A percentile compares a stretch with the other conserved stretches of the same genome.
Conservation (phyloP, 805 yeast species). For the Saccharomycopsis selenospora region DNA sequence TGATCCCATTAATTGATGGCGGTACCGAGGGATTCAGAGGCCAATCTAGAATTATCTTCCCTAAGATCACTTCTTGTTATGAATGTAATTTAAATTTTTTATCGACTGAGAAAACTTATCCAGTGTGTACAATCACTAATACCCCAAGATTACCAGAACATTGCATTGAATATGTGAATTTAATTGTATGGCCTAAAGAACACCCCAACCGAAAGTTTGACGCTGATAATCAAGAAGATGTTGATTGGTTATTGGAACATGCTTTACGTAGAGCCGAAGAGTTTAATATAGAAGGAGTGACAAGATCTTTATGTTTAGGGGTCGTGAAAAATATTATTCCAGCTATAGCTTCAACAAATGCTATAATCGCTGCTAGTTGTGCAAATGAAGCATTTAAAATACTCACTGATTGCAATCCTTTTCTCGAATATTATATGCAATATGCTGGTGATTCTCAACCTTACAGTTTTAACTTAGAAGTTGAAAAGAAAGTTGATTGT, state of each 20-base stretch:
- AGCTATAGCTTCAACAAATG: constrained; percentile 90
- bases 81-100: constrained; percentile 83
- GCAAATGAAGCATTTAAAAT: constrained; percentile 81
- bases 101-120: constrained; percentile 58
- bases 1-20: constrained; percentile 78
- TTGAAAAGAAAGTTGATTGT: constrained; percentile 55
- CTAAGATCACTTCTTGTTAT: constrained; percentile 81
- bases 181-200: constrained; percentile 59
- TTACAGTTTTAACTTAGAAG: constrained; percentile 64
- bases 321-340: constrained; percentile 90
- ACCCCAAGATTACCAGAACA: constrained; percentile 94
- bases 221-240: constrained; percentile 59
- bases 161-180: constrained; percentile 85
- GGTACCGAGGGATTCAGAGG: constrained; percentile 96
- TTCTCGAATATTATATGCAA: constrained; percentile 72
- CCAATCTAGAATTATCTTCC: constrained; percentile 79
- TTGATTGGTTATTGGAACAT: constrained; percentile 50
- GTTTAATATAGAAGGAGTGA: constrained; percentile 71
- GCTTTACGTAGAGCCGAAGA: constrained; percentile 53
- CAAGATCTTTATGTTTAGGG: constrained; percentile 66
- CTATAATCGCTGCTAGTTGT: constrained; percentile 83
- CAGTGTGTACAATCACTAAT: constrained; percentile 90
- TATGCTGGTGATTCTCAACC: constrained; percentile 78
- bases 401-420: constrained; percentile 61
- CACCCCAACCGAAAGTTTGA: constrained; percentile 48